Conservation (phyloP, 306 rosid species). For the Dicorynia guianensis region DNA sequence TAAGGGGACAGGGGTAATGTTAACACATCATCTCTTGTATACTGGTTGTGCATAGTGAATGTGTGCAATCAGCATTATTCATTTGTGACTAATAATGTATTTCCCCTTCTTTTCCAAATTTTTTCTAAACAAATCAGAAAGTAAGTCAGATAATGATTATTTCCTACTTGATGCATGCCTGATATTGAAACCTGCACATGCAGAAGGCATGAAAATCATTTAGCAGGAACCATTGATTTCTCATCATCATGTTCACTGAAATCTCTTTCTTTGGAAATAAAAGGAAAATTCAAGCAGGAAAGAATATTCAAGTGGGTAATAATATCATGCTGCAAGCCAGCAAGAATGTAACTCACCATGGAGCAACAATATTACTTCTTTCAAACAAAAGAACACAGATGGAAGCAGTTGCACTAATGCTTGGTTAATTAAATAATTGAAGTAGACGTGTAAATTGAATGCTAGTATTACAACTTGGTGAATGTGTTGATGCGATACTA, state of each 20-base stretch:
- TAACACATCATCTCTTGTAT: no score
- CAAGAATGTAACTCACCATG: no score
- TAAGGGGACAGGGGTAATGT: no score
- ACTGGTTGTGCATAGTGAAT: no score
- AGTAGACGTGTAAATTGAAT: neutral
- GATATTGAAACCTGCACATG: neutral
- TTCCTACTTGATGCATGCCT: neutral
- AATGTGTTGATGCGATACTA: neutral
- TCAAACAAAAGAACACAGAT: neutral
- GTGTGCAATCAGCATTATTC: no score
- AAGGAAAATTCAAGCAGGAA: no score
- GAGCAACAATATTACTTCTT: neutral
- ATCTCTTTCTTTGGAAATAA: no score
- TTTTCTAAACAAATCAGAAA: neutral
- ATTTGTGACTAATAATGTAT: no score
- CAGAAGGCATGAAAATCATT: neutral
- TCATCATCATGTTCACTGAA: constrained; percentile 3
- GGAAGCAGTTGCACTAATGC: neutral
- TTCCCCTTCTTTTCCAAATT: no score
- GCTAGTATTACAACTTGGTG: neutral
- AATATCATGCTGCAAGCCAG: no score
- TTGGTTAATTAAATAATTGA: neutral
- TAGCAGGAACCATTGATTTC: neutral
- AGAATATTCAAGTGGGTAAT: no score
- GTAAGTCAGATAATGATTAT: neutral